These are phyloP conservation scores for Candida sphagnicola DNA, from an alignment of 805 yeast species.

Conservation along the genomic window DNA sequence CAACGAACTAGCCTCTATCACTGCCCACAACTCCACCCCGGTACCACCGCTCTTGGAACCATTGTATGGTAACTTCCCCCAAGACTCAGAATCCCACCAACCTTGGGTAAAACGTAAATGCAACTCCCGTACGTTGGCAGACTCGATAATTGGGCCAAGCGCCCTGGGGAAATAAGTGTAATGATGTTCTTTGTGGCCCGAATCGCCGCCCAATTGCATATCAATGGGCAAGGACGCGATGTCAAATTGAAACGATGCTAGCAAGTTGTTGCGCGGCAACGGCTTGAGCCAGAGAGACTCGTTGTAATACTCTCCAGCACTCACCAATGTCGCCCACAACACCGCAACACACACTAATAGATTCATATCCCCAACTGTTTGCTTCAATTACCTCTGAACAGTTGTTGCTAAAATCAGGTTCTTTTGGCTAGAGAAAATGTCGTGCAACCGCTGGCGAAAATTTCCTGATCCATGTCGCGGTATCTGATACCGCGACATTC, in stretches of 20 bases:
- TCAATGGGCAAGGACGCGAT: constrained; percentile 48
- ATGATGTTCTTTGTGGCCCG: constrained; percentile 28
- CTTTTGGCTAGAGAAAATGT: too few species aligned
- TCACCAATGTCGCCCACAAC: constrained; percentile 3
- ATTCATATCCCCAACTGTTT: neutral
- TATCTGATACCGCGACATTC: too few species aligned
- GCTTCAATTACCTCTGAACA: too few species aligned
- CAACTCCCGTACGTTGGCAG: constrained; percentile 66
- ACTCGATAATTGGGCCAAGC: constrained; percentile 69
- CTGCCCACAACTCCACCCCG: constrained; percentile 93
- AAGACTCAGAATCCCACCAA: constrained; percentile 85
- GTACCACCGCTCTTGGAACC: constrained; percentile 85
- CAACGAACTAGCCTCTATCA: constrained; percentile 59
- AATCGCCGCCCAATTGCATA: constrained; percentile 6
- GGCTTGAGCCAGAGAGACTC: constrained; percentile 67
- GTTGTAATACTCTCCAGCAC: constrained; percentile 32
- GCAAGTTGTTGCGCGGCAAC: constrained; percentile 63
- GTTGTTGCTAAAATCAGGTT: too few species aligned
- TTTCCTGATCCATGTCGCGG: too few species aligned
- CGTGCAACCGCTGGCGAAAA: too few species aligned
- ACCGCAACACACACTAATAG: neutral
- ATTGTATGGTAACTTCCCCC: constrained; percentile 77
- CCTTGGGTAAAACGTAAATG: constrained; percentile 91
- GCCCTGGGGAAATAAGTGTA: constrained; percentile 75
- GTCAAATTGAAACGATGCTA: constrained; percentile 69